A percentile compares a stretch with the other conserved stretches of the same genome.
phyloP scores from a whole-genome alignment of 129 eudicot genomes.

The Flaveria sonorensis region DNA sequence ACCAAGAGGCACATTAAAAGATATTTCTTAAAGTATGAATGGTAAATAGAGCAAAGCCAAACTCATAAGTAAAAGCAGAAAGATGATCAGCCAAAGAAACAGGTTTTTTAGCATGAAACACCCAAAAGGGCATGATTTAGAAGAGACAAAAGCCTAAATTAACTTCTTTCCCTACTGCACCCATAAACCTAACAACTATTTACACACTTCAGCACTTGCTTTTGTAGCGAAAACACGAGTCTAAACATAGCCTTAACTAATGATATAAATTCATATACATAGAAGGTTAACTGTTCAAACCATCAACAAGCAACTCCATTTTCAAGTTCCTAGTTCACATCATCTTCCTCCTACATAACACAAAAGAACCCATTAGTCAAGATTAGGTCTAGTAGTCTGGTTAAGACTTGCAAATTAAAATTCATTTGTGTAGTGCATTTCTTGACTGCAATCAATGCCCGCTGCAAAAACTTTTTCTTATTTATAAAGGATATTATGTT shows the following conservation, averaged over 20 bases:
- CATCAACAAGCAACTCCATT: constrained; percentile 8
- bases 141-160: background rate
- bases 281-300: constrained; percentile 26
- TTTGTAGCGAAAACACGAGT: constrained; percentile 3
- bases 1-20: too few species aligned
- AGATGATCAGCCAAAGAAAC: background rate
- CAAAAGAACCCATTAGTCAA: constrained; percentile 17
- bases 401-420: background rate
- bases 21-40: background rate
- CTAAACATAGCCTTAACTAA: constrained; percentile 17
- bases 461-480: background rate
- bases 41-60: background rate
- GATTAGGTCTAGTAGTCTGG: background rate
- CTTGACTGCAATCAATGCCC: background rate
- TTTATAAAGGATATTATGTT: background rate
- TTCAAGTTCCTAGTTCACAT: constrained; percentile 26
- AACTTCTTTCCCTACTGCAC: background rate
- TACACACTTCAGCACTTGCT: background rate
- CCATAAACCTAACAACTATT: background rate
- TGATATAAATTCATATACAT: constrained; percentile 5
- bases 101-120: background rate
- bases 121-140: background rate
- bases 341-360: constrained; percentile 43
- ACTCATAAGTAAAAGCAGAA: background rate
- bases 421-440: background rate